Percentiles rank a stretch among this genome's conserved stretches.
These are phyloP conservation scores for Neurospora pannonica DNA, from an alignment of 495 filamentous ascomycete species.

Conservation along the genomic window DNA sequence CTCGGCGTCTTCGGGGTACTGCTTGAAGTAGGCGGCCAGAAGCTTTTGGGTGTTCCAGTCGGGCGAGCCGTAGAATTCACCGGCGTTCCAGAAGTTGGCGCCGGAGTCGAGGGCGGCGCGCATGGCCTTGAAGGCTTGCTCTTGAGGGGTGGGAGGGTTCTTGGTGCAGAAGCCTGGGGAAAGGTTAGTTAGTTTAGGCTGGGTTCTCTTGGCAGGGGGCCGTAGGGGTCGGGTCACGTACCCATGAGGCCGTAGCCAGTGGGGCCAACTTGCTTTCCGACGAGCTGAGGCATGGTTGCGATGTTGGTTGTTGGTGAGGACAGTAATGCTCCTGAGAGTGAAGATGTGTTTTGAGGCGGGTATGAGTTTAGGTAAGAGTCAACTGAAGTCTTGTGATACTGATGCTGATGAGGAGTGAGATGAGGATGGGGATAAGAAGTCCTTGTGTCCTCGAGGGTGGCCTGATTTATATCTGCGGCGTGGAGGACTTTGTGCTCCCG, in stretches of 20 bases:
- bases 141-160: background rate
- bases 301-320: background rate
- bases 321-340: background rate
- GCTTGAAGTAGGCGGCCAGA: constrained; percentile 53
- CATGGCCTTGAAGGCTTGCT: constrained; percentile 51
- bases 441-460: background rate
- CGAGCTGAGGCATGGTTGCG: constrained; percentile 30
- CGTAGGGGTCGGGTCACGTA: background rate
- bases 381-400: background rate
- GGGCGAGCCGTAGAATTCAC: constrained; percentile 66
- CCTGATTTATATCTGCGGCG: background rate
- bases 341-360: background rate
- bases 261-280: constrained; percentile 38
- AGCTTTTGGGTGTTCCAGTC: constrained; percentile 55
- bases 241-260: constrained; percentile 48
- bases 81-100: constrained; percentile 66
- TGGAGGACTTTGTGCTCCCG: background rate
- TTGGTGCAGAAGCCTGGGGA: background rate
- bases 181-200: too few species aligned
- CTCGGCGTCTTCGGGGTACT: constrained; percentile 57
- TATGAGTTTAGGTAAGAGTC: background rate
- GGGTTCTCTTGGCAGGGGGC: background rate
- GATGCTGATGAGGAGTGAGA: background rate
- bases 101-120: constrained; percentile 53
- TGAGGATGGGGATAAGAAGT: background rate